A percentile compares a stretch with the other conserved stretches of the same genome.
These are phyloP conservation scores for Yamagishiella unicocca DNA, from an alignment of 139 green algal genomes.

Conservation along the genomic window DNA sequence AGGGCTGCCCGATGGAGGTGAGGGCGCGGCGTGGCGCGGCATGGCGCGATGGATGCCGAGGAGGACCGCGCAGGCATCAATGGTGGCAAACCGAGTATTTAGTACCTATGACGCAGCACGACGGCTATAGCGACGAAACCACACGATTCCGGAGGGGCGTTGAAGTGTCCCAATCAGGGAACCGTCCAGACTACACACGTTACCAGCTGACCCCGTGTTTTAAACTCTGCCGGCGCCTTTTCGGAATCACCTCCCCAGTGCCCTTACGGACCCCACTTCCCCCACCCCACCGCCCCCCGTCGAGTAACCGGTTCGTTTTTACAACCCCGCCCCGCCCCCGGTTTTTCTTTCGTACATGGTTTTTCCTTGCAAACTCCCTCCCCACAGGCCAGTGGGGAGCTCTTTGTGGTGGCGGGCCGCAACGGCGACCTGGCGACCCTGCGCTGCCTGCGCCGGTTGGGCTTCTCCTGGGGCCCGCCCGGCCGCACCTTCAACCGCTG, in stretches of 20 bases:
- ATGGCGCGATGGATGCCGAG: background rate
- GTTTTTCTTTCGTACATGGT: no score
- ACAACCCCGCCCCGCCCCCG: background rate
- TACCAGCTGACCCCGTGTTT: background rate
- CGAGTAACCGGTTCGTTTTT: no score
- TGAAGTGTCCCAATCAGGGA: background rate
- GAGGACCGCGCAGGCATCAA: background rate
- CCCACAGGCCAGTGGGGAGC: background rate
- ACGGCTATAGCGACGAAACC: background rate
- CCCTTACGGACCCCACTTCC: background rate
- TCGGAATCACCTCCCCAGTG: no score
- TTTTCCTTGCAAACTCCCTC: background rate
- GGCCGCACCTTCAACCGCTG: no score
- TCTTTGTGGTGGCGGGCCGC: background rate
- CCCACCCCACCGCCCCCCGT: background rate
- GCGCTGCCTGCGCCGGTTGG: background rate
- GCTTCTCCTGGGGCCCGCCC: no score
- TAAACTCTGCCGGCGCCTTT: background rate
- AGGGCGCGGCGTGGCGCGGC: background rate
- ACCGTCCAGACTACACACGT: no score
- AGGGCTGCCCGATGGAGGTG: background rate
- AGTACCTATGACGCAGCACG: background rate
- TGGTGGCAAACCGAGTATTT: background rate
- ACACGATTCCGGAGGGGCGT: background rate
- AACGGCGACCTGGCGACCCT: background rate